Evolutionary conservation across 164 flowering plant genomes (phyloP).

Genomic region (Echeveria elegans): DNA sequence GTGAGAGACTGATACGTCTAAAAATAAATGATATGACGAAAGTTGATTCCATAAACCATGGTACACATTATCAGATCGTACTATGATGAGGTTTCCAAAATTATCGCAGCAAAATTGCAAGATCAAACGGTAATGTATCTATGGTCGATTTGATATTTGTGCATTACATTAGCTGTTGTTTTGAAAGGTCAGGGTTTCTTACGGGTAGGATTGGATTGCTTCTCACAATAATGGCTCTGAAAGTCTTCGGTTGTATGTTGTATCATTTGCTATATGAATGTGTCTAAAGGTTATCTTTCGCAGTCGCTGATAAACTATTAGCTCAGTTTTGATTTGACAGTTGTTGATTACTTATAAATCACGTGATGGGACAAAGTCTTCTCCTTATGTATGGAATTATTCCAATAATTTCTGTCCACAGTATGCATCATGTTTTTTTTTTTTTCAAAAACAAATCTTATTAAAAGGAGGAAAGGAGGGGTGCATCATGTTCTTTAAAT

Average conservation of each 20-base stretch:
- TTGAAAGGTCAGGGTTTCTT: slow-evolving; percentile 4
- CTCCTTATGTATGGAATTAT: background rate
- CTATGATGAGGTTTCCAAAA: slow-evolving; percentile 37
- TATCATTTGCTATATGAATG: background rate
- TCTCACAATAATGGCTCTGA: slow-evolving; percentile 13
- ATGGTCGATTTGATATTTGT: background rate
- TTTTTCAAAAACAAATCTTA: too few relatives aligned
- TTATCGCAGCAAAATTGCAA: slow-evolving; percentile 33
- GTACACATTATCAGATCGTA: slow-evolving; percentile 20
- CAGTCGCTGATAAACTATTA: background rate
- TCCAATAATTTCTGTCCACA: background rate
- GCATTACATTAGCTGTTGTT: background rate
- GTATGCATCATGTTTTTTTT: too few relatives aligned
- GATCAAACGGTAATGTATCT: slow-evolving; percentile 44
- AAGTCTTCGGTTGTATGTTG: background rate
- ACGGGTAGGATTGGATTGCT: slow-evolving; percentile 37
- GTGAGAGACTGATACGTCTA: too few relatives aligned
- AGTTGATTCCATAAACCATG: background rate
- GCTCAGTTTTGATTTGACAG: background rate
- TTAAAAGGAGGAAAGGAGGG: too few relatives aligned
- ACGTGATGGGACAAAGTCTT: background rate
- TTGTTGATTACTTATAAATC: background rate
- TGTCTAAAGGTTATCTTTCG: background rate
- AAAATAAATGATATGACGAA: background rate
- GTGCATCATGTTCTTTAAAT: background rate